Base-by-base conservation (phyloP, 2,329 filamentous ascomycete genomes). In the Paecilomyces formosus region DNA sequence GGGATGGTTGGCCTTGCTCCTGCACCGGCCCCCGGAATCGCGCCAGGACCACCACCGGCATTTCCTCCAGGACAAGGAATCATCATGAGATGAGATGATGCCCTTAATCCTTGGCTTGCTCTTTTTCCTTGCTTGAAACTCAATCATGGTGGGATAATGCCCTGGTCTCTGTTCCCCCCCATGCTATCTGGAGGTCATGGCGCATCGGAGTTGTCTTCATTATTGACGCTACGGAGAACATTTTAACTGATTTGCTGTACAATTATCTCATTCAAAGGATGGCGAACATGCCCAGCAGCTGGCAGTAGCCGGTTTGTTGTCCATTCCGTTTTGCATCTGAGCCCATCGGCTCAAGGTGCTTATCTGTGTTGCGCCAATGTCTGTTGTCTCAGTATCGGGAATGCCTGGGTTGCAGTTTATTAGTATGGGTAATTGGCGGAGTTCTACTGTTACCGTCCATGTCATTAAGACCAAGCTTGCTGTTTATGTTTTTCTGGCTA, bases 1-100 rank as follows among this genome's bases (percentile, higher is more conserved):
- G 54, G 57, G 8, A 69, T 71, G 68, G 60, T 68, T 30, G 70
- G 70, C 35, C 59, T 72, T 22, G 68, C 60, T 22, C 61, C 65
- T 30, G 58, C 67, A 7, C 66, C 70, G 7, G 61, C 62, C n/a
- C 66, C 70, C 1, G 68, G 62, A 55, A 58, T 64, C 18, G 61
- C 63, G 3, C 64, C 64, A 51, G 61, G 58, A 49, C 49, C 62
- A 8, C 54, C 53, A 15, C 39, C 39, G 7, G 13, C 39, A 21
- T n/a, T 53, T n/a, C 22, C 56, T 30, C 49, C 53, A 39, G 39
- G 28, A 33, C 28, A 24, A 49, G 39, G 54, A 7, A 45, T 24
- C 18, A 30, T 24, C 21, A 24, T 55, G 54, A 50, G 31, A 45
- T 45, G 31, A 50, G 21, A 52, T 26, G n/a, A 24, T 6, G 9